Evolutionary conservation across 1,139 yeast species (phyloP), one percentile per base, ranked within the genome.

Genomic region (Geotrichum aggregatum): DNA sequence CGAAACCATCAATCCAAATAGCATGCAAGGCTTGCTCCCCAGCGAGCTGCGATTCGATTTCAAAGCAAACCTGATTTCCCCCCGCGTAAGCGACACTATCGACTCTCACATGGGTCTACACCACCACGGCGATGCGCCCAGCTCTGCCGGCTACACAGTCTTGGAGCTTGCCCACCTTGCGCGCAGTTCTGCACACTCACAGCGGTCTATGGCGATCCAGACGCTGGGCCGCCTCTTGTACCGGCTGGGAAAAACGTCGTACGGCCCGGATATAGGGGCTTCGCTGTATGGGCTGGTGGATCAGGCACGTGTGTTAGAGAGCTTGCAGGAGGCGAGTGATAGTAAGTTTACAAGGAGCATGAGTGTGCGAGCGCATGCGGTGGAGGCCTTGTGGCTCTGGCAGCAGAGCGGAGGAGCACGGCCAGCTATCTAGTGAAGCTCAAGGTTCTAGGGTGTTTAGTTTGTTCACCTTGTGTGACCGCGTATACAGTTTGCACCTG

Each of bases 341-440:
- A 96, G 87, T 54, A 66, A 68, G 11, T 72, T 71, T 48, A 83
- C 92, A 0, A 73, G 71, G 26, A 87, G 87, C 64, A 58, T 91
- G 43, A 86, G 92, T 28, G 91, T 91, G 2, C 74, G 89, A 58
- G 86, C 81, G 59, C 87, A 89, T 64, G 96, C 98, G 1, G 77
- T 87, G 21, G 98, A 92, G 60, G 97, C 98, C 0, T 75, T 92
- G 42, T 92, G 98, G 97, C 73, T 91, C 50, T 88, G 95, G 92
- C 83, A 77, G 61, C 79, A 83, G 63, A 89, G 89, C 1, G 71
- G 69, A n/a, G 56, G 56, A 8, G 40, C 52, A 11, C 54, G 61
- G 11, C 59, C 60, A 5, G 61, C 61, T 7, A 53, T 59, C 11
- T 59, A 52, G 19, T 22, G 44, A 11, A 16, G 39, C n/a, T n/a